A percentile compares a stretch with the other conserved stretches of the same genome.
Conservation (phyloP, 768 basidiomycete species). For the Cystobasidium onofrii region DNA sequence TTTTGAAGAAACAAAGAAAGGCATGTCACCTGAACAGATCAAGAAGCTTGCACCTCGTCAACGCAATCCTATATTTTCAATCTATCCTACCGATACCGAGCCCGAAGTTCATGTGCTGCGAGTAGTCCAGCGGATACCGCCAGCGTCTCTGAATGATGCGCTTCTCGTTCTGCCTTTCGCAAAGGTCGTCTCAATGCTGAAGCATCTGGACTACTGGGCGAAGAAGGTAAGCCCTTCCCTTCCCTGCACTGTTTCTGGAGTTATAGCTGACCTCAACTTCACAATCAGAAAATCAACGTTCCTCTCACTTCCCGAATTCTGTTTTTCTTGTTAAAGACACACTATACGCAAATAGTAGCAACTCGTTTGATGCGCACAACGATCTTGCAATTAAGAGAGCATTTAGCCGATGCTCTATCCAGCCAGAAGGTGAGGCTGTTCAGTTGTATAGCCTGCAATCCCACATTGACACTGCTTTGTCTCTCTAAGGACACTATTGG, state of each 20-base stretch:
- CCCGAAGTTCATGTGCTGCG: constrained; percentile 81
- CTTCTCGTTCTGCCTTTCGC: constrained; percentile 83
- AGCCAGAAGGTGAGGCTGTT: constrained; percentile 60
- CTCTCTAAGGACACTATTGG: constrained; percentile 60
- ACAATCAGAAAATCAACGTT: constrained; percentile 60
- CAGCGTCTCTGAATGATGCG: constrained; percentile 79
- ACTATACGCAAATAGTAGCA: constrained; percentile 89
- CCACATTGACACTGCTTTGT: neutral
- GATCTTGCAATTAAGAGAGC: constrained; percentile 68
- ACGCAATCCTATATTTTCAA: constrained; percentile 67
- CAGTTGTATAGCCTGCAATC: too few relatives aligned
- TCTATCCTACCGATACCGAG: constrained; percentile 60
- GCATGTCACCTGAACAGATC: constrained; percentile 42
- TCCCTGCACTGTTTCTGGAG: neutral
- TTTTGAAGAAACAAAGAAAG: constrained; percentile 51
- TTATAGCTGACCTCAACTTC: constrained; percentile 48
- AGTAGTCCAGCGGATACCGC: constrained; percentile 69
- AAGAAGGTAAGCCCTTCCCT: constrained; percentile 55
- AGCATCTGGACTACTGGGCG: constrained; percentile 84
- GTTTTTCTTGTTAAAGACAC: constrained; percentile 85
- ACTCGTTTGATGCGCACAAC: constrained; percentile 85
- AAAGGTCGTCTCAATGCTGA: constrained; percentile 77
- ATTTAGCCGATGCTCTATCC: constrained; percentile 68
- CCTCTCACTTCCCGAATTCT: constrained; percentile 77
- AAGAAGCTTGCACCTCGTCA: constrained; percentile 64